phyloP scores from a whole-genome alignment of 169 alveolate genomes.

The Plasmodium cynomolgi region DNA sequence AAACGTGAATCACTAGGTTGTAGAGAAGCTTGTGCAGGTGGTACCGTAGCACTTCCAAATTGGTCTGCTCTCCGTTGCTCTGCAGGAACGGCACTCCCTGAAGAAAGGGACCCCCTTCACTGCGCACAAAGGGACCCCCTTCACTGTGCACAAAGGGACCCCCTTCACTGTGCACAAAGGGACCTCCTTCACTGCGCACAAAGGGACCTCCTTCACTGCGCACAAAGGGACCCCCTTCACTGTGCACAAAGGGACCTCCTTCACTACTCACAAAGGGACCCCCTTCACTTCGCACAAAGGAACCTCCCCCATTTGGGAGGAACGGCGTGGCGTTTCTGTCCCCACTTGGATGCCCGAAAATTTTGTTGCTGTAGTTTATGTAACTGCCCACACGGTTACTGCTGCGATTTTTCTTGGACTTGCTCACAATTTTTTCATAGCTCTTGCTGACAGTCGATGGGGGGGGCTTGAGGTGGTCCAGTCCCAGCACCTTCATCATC shows the following conservation, averaged over 20 bases:
- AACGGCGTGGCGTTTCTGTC: background rate
- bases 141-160: background rate
- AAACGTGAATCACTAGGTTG: slow-evolving; percentile 67
- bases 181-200: background rate
- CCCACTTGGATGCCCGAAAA: background rate
- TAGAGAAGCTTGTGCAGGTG: slow-evolving; percentile 60
- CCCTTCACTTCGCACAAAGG: background rate
- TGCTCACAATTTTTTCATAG: background rate
- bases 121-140: background rate
- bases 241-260: background rate
- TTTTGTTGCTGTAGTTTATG: background rate
- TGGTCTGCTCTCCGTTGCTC: background rate
- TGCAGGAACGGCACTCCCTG: background rate
- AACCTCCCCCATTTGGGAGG: background rate
- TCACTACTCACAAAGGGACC: background rate
- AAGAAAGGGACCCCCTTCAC: background rate
- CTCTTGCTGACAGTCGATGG: background rate
- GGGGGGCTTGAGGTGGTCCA: background rate
- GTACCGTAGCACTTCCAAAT: slow-evolving; percentile 46
- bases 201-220: background rate
- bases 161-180: background rate
- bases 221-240: background rate
- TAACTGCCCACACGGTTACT: background rate
- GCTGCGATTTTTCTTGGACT: background rate
- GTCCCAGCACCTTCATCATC: background rate